Evolutionary conservation across 208 protist species (phyloP), one percentile per base, ranked within the genome.

Genomic region (Crithidia expoeki): DNA sequence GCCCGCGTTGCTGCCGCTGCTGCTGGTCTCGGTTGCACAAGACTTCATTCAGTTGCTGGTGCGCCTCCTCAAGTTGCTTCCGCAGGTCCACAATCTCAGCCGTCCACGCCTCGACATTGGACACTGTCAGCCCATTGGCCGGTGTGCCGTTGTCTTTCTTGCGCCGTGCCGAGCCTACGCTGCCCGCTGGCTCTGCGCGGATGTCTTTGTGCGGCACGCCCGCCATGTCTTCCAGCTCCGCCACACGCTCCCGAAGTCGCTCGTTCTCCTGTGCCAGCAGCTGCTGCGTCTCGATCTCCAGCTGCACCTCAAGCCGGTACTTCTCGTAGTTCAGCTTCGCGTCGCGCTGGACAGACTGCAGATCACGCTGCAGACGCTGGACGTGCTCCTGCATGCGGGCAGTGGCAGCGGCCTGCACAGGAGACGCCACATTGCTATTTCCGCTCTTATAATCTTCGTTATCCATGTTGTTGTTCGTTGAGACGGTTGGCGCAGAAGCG

Each of bases 231-330:
- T 64, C 55, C 50, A 71, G 21, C 63, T 70, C 63, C 40, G 32
- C 28, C 11, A 76, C 36, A 16, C 40, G 72, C 12, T 36, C 50
- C 11, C 73, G 73, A 17, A 79, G 59, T 6, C 59, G 67, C n/a
- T 40, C 60, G 66, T 74, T 79, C 23, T 79, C 67, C 59, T 79
- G 57, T 11, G 67, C 65, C 21, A 72, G 71, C 32, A 71, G 65
- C 55, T 74, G 62, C 60, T 72, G 68, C 19, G 65, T 74, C 36
- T 74, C 60, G 4, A 69, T 40, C 58, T 74, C 61, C 30, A 62
- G 44, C 50, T 76, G 72, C 33, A 67, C 72, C 52, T 76, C 72
- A 7, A 76, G 30, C 4, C 72, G 72, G 32, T 71, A 76, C 50
- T 66, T 70, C 49, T 76, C 72, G 42, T 71, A 76, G 55, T 76